A percentile compares a stretch with the other conserved stretches of the same genome.
These are phyloP conservation scores for Rhizoctonia solani DNA, from an alignment of 1,284 basidiomycete species.

Conservation along the genomic window DNA sequence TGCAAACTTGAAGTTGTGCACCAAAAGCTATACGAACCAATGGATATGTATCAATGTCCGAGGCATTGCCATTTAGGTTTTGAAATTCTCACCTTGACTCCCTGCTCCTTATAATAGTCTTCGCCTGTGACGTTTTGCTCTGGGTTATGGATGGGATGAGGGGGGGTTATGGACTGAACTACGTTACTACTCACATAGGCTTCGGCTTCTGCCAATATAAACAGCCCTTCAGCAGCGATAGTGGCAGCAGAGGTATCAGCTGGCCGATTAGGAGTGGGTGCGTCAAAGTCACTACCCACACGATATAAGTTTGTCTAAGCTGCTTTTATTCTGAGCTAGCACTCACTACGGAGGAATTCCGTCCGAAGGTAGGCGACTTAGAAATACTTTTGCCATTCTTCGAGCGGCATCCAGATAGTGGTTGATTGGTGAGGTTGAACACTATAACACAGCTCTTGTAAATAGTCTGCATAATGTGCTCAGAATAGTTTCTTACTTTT, in stretches of 20 bases:
- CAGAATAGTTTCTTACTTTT: slow-evolving; percentile 54
- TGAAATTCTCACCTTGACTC: slow-evolving; percentile 50
- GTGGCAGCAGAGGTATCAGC: slow-evolving; percentile 70
- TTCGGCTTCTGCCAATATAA: slow-evolving; percentile 61
- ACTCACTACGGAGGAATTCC: slow-evolving; percentile 64
- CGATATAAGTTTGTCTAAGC: background rate
- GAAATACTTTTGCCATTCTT: slow-evolving; percentile 60
- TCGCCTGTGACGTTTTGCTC: slow-evolving; percentile 48
- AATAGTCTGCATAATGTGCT: slow-evolving; percentile 17
- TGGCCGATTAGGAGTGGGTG: slow-evolving; percentile 57
- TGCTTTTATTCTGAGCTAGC: background rate
- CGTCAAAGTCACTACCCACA: slow-evolving; percentile 65
- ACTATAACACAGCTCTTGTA: slow-evolving; percentile 48
- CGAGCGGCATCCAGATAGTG: slow-evolving; percentile 63
- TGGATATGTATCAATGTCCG: background rate
- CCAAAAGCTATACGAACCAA: slow-evolving; percentile 52
- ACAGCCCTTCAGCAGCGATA: slow-evolving; percentile 59
- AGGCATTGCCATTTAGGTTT: background rate
- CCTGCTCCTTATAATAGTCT: slow-evolving; percentile 53
- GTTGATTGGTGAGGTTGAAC: slow-evolving; percentile 57
- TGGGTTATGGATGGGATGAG: slow-evolving; percentile 27
- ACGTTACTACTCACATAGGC: slow-evolving; percentile 25
- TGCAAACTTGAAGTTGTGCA: slow-evolving; percentile 57
- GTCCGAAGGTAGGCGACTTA: slow-evolving; percentile 56
- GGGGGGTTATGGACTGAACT: background rate